Conservation (phyloP, 2,329 filamentous ascomycete species). For the Trichoderma harzianum region DNA sequence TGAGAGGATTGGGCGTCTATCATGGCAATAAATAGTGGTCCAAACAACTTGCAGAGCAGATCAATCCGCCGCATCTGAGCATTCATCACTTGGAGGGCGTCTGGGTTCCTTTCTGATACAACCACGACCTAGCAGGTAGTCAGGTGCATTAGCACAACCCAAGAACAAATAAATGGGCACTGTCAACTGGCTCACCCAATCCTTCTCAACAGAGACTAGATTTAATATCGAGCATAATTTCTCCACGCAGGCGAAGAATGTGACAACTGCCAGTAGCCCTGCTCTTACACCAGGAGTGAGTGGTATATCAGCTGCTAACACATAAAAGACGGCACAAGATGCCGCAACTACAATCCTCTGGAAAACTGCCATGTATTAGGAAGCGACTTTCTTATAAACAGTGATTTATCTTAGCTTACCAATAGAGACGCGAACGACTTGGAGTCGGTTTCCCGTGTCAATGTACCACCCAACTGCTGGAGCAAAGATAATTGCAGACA, state of each 20-base stretch:
- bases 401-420: conserved; percentile 21
- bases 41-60: conserved; percentile 56
- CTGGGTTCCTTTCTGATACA: conserved; percentile 22
- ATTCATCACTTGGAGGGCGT: conserved; percentile 41
- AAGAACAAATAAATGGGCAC: not conserved
- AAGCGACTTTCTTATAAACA: not conserved
- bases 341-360: conserved; percentile 44
- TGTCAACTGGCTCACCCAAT: conserved; percentile 52
- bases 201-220: conserved; percentile 64
- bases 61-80: conserved; percentile 62
- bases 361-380: conserved; percentile 24
- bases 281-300: not conserved
- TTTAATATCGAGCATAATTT: conserved; percentile 65
- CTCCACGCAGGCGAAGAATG: conserved; percentile 61
- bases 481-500: conserved; percentile 56
- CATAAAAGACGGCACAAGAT: conserved; percentile 46
- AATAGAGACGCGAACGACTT: conserved; percentile 50
- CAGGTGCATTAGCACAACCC: not conserved
- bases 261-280: not conserved
- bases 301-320: conserved; percentile 18
- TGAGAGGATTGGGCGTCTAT: conserved; percentile 47
- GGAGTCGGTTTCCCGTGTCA: conserved; percentile 52
- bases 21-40: conserved; percentile 53
- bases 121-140: conserved; percentile 28
- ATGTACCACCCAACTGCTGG: conserved; percentile 57